Evolutionary conservation across 306 rosid genomes (phyloP).

Genomic region (Quercus parvula): DNA sequence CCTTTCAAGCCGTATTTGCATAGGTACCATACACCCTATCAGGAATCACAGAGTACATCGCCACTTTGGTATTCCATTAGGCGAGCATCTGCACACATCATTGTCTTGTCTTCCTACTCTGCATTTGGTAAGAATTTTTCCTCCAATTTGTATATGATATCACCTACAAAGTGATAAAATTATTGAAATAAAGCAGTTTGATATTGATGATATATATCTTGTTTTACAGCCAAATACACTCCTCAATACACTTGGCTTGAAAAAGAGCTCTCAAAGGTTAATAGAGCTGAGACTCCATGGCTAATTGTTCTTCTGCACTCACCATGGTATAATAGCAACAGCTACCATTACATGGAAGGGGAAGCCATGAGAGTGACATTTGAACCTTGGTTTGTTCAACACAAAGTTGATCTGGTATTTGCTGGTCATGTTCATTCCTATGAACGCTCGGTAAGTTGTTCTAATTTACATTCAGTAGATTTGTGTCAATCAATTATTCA

Average conservation of each 20-base stretch:
- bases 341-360: background rate
- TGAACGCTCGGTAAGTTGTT: background rate
- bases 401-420: too few relatives aligned
- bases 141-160: background rate
- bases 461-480: too few relatives aligned
- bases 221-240: background rate
- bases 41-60: constrained; percentile 56
- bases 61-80: constrained; percentile 88
- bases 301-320: constrained; percentile 2
- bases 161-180: background rate
- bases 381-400: too few relatives aligned
- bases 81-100: constrained; percentile 82
- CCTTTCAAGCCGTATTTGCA: constrained; percentile 62
- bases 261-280: background rate
- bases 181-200: background rate
- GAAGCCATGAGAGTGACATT: too few relatives aligned
- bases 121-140: constrained; percentile 50
- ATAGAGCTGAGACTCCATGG: background rate
- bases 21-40: constrained; percentile 57
- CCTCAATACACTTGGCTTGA: background rate
- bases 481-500: too few relatives aligned
- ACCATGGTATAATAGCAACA: background rate
- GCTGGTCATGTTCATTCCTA: too few relatives aligned
- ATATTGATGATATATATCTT: background rate
- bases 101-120: constrained; percentile 77